Base-by-base conservation (phyloP, 371 early-diverging fungal genomes). In the Mucor piriformis region DNA sequence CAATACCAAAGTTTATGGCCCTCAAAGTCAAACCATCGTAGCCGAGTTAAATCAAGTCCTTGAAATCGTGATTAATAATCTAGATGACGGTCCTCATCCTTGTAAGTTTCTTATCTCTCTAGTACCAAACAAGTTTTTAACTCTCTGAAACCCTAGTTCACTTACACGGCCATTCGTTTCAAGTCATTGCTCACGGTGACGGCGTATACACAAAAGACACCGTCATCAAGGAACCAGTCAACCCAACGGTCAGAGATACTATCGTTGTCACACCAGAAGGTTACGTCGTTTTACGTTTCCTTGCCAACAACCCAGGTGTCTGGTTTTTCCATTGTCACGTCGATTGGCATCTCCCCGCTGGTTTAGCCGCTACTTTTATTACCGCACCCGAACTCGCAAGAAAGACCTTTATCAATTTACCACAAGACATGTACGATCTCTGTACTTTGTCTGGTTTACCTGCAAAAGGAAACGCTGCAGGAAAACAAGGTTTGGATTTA, bases 141-240 rank as follows among this genome's bases (percentile, higher is more conserved):
- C n/a, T n/a, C n/a, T n/a, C n/a, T n/a, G n/a, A n/a, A n/a, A n/a
- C n/a, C n/a, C n/a, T 40, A 63, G 58, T 91, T 72, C 92, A 92
- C 68, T 69, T 91, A 3, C 92, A 92, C 64, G 92, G 92, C 3
- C 90, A 92, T 70, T 59, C 67, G 11, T 92, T 92, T 79, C 88
- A 88, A 57, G 67, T 92, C 33, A 73, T 90, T 35, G 83, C 57
- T 18, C 61, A 71, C 18, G 81, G 79, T 43, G 33, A 50, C 6
- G 67, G 68, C 33, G 16, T 53, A 0, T 70, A 51, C 50, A 37
- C 70, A 34, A 20, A 21, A 11, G 16, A 50, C 24, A 25, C 32
- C n/a, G 12, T 13, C 18, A 20, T 21, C 1, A n/a, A 13, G 6
- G 12, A 20, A 3, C 58, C 58, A 11, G 54, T 67, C 20, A 81